Base-by-base conservation (phyloP, 202 grass and related monocot genomes). In the Cymbopogon flexuosus region DNA sequence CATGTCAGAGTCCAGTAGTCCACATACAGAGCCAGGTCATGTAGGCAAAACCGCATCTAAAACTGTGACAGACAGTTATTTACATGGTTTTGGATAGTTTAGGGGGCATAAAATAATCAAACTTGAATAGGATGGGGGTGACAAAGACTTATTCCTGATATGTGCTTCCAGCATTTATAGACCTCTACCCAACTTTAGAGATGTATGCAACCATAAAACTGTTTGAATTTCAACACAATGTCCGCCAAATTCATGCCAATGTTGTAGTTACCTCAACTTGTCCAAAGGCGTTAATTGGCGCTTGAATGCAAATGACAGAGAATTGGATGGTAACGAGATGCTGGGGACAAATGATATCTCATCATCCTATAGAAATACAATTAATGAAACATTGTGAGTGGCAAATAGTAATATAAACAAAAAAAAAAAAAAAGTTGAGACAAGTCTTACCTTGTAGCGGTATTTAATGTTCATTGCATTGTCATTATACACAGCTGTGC, bases 271-370 rank as follows among this genome's bases (percentile, higher is more conserved):
- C 96, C 96, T 95, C 58, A 99, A 62, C 74, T 99, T 99, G 83
- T 95, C 92, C 58, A 70, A 81, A 77, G 90, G 88, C 61, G 82
- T 86, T 72, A 99, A 90, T 65, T 86, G 96, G 9, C 96, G 90
- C 83, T 95, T 99, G 52, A 91, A 93, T 77, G 90, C 73, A 59
- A 95, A 87, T 19, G 96, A 88, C 70, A 93, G 9, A 59, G 90
- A 81, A 83, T 95, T 94, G 47, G 90, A 93, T 57, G 92, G 92
- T 73, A 98, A 75, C 24, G 77, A 87, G 24, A 95, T 70, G 81
- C 86, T 91, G 27, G 92, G 96, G 70, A 98, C 84, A 79, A 95
- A 93, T 18, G 92, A 80, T 88, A 98, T 37, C 22, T 95, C 84
- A 29, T 95, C 89, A 82, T 98, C 96, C 96, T 98, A 79, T 47